A percentile compares a stretch with the other conserved stretches of the same genome.
These are phyloP conservation scores for Rutidosis leptorrhynchoides DNA, from an alignment of 129 eudicot genomes.

Conservation along the genomic window DNA sequence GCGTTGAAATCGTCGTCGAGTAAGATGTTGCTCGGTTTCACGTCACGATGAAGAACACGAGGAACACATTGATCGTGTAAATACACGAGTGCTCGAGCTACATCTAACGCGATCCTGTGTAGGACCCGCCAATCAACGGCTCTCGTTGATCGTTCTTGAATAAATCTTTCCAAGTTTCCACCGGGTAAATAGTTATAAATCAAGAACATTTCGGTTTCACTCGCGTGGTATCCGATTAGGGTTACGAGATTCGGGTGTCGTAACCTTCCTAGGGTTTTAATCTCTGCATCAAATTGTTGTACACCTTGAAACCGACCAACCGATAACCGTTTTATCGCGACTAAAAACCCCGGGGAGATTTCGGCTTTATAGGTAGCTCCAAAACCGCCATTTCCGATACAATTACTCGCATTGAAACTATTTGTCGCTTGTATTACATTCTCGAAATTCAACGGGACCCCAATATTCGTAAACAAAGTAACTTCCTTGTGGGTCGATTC, in stretches of 20 bases:
- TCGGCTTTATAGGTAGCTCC: conserved; percentile 84
- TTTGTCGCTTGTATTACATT: conserved; percentile 65
- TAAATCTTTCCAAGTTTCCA: conserved; percentile 71
- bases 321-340: conserved; percentile 70
- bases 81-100: conserved; percentile 73
- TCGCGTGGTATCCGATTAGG: conserved; percentile 66
- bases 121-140: conserved; percentile 74
- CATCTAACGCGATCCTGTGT: conserved; percentile 74
- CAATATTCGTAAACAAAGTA: conserved; percentile 56
- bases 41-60: conserved; percentile 80
- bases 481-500: conserved; percentile 62
- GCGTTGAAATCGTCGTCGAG: conserved; percentile 73
- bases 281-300: conserved; percentile 86
- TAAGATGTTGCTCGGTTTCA: conserved; percentile 76
- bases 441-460: conserved; percentile 60
- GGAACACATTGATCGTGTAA: conserved; percentile 88
- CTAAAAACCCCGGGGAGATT: conserved; percentile 57
- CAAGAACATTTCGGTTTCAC: conserved; percentile 73
- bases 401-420: conserved; percentile 63
- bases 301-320: conserved; percentile 81
- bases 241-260: conserved; percentile 78
- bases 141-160: conserved; percentile 61
- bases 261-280: conserved; percentile 68
- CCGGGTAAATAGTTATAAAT: conserved; percentile 67
- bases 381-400: conserved; percentile 83